These are phyloP conservation scores for Celoporthe dispersa DNA, from an alignment of 2,329 filamentous ascomycete species.

Conservation along the genomic window DNA sequence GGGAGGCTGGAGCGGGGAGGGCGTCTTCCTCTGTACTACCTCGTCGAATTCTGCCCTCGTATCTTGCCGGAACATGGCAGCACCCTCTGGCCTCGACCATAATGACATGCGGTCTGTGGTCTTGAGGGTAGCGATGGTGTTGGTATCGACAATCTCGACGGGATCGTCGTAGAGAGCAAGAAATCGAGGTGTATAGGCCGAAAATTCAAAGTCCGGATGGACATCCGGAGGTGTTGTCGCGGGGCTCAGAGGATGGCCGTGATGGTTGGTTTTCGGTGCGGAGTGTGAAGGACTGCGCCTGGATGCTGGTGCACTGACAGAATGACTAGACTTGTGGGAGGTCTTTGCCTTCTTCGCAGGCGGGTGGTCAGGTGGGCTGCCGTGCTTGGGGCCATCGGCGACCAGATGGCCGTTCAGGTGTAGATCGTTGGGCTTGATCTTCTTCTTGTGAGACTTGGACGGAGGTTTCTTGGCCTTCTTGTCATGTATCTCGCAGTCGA, in stretches of 20 bases:
- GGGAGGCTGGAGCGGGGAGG: constrained; percentile 44
- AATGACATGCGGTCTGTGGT: constrained; percentile 75
- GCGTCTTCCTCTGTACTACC: constrained; percentile 61
- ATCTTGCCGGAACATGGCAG: constrained; percentile 68
- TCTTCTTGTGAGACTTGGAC: constrained; percentile 40
- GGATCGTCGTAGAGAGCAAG: constrained; percentile 71
- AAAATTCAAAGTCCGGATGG: constrained; percentile 66
- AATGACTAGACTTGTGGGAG: constrained; percentile 79
- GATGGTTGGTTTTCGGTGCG: constrained; percentile 60
- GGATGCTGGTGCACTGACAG: constrained; percentile 69
- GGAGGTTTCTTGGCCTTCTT: constrained; percentile 75
- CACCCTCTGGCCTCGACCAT: constrained; percentile 72
- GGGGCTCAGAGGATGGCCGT: constrained; percentile 70
- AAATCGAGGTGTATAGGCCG: constrained; percentile 72
- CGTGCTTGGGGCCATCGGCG: constrained; percentile 57
- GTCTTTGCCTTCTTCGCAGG: constrained; percentile 80
- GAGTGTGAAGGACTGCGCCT: constrained; percentile 68
- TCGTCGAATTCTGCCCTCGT: constrained; percentile 68
- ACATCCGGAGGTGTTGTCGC: constrained; percentile 74
- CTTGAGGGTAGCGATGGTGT: constrained; percentile 76
- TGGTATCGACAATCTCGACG: constrained; percentile 67
- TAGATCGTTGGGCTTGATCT: constrained; percentile 39
- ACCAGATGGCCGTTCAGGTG: constrained; percentile 69
- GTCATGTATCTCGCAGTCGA: constrained; percentile 59
- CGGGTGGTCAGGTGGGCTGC: constrained; percentile 53